phyloP scores from a whole-genome alignment of 805 yeast genomes.

The Saturnispora sekii region DNA sequence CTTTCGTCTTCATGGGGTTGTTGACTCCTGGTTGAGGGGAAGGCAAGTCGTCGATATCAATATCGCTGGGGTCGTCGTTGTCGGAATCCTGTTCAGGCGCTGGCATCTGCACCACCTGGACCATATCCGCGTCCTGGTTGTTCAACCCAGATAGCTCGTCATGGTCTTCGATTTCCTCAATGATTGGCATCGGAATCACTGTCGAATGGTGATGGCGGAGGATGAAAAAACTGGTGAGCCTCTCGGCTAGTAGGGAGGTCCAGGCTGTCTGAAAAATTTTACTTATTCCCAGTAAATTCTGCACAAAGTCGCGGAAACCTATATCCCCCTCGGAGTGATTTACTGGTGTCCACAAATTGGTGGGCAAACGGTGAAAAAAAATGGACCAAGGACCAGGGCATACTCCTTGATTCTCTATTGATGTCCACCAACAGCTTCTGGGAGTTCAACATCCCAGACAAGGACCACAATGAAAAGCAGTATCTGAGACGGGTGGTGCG shows the following conservation, averaged over 20 bases:
- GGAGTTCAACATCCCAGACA: background rate
- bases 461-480: background rate
- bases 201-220: background rate
- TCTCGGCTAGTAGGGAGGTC: background rate
- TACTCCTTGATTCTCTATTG: too few species aligned
- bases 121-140: constrained; percentile 68
- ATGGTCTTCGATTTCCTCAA: constrained; percentile 68
- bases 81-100: constrained; percentile 49
- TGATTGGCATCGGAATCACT: constrained; percentile 40
- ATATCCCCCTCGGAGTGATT: too few species aligned
- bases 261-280: too few species aligned
- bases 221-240: background rate
- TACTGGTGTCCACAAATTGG: too few species aligned
- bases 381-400: too few species aligned
- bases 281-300: too few species aligned
- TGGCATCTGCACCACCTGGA: constrained; percentile 84
- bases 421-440: too few species aligned
- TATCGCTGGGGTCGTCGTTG: constrained; percentile 10
- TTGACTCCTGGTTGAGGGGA: background rate
- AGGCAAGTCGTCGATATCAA: background rate
- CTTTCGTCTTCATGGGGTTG: background rate
- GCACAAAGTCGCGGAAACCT: too few species aligned
- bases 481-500: background rate
- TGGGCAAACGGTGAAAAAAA: too few species aligned
- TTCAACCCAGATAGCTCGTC: constrained; percentile 58